These are phyloP conservation scores for Termitomyces sp. DNA, from an alignment of 768 basidiomycete species.

Conservation along the genomic window DNA sequence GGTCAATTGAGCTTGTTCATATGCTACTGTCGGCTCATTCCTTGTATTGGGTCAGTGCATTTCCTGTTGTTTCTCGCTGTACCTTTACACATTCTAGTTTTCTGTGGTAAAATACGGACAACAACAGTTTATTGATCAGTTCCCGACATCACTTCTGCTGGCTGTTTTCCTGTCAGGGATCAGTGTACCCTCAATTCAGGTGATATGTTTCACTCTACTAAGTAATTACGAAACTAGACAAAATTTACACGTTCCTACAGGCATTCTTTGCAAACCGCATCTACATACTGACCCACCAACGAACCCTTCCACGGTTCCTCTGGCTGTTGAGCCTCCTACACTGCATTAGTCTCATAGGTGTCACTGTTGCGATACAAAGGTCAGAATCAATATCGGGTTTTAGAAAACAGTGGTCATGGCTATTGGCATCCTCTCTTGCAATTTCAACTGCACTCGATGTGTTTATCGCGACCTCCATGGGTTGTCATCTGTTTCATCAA, in stretches of 20 bases:
- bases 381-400: neutral
- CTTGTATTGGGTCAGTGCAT: neutral
- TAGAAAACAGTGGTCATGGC: neutral
- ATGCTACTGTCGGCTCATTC: neutral
- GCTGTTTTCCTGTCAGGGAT: constrained; percentile 4
- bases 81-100: neutral
- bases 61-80: too few relatives aligned
- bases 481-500: neutral
- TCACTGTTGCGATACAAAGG: neutral
- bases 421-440: constrained; percentile 2
- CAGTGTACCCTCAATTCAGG: constrained; percentile 6
- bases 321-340: constrained; percentile 4
- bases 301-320: neutral
- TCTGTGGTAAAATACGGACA: constrained; percentile 8
- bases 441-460: constrained; percentile 3
- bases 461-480: neutral
- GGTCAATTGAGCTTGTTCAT: constrained; percentile 5
- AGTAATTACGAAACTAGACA: neutral
- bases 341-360: neutral
- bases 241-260: neutral
- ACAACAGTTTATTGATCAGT: neutral
- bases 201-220: neutral
- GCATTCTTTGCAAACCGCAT: constrained; percentile 11
- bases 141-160: neutral
- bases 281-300: neutral